Evolutionary conservation across 306 rosid genomes (phyloP).

Genomic region (Cicer arietinum): DNA sequence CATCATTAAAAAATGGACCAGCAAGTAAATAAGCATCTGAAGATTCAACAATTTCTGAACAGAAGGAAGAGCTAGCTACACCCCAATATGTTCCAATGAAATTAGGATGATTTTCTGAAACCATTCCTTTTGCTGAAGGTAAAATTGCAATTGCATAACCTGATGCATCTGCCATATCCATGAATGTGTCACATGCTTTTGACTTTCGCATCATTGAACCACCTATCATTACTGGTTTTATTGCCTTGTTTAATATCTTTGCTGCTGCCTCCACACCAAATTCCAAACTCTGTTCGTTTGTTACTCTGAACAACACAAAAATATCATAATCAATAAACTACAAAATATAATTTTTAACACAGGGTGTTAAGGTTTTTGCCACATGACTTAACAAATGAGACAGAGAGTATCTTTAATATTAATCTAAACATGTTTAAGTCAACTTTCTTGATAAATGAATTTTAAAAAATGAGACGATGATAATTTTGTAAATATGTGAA

Average conservation of each 20-base stretch:
- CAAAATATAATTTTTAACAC: no score
- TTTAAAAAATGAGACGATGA: no score
- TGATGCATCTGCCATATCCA: slow-evolving; percentile 26
- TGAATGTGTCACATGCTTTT: slow-evolving; percentile 30
- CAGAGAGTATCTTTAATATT: no score
- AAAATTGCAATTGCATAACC: slow-evolving; percentile 31
- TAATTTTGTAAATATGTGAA: no score
- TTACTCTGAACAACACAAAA: neutral
- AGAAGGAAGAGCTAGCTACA: slow-evolving; percentile 25
- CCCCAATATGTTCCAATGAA: slow-evolving; percentile 44
- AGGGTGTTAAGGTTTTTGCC: no score
- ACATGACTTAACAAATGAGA: no score
- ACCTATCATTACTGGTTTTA: slow-evolving; percentile 35
- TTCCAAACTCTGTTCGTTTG: slow-evolving; percentile 25
- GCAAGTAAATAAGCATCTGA: slow-evolving; percentile 37
- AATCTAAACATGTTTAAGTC: no score
- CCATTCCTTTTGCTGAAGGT: slow-evolving; percentile 44
- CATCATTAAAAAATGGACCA: slow-evolving; percentile 41
- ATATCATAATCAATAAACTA: no score
- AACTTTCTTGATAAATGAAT: no score
- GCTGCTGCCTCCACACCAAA: slow-evolving; percentile 25
- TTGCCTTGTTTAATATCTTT: slow-evolving; percentile 23
- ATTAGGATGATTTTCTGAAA: slow-evolving; percentile 34
- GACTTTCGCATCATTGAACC: slow-evolving; percentile 32
- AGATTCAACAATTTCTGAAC: slow-evolving; percentile 37